Evolutionary conservation across 345 rosid genomes (phyloP).

Genomic region (Salix udensis): DNA sequence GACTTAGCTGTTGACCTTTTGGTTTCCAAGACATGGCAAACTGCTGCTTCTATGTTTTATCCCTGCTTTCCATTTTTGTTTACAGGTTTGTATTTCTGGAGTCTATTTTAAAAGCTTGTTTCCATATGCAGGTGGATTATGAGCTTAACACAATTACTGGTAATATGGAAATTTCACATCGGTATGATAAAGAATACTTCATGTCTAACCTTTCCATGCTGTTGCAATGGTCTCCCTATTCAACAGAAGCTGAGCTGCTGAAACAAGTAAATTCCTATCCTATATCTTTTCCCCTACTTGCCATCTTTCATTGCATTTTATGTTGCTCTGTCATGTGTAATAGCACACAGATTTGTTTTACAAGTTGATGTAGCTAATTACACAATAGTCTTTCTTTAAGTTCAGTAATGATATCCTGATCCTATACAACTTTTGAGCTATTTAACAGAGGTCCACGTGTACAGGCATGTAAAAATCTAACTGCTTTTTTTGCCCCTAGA

Average conservation of each 20-base stretch:
- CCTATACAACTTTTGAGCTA: too few relatives aligned
- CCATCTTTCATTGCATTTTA: slow-evolving; percentile 6
- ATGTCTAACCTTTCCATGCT: slow-evolving; percentile 62
- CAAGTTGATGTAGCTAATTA: too few relatives aligned
- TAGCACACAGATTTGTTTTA: too few relatives aligned
- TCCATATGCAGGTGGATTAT: slow-evolving; percentile 65
- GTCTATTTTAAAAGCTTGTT: slow-evolving; percentile 3
- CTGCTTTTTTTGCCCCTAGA: too few relatives aligned
- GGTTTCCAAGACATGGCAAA: neutral
- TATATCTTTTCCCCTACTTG: neutral
- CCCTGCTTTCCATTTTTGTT: neutral
- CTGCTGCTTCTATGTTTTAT: neutral
- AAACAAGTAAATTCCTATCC: slow-evolving; percentile 52
- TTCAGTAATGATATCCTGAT: too few relatives aligned
- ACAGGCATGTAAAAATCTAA: too few relatives aligned
- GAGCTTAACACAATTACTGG: slow-evolving; percentile 42
- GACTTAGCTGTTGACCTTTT: neutral
- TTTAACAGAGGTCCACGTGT: too few relatives aligned
- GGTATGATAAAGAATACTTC: slow-evolving; percentile 52
- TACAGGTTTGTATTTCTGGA: neutral
- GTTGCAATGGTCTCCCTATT: slow-evolving; percentile 85
- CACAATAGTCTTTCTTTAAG: too few relatives aligned
- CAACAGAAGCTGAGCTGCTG: slow-evolving; percentile 80
- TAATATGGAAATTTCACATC: slow-evolving; percentile 34
- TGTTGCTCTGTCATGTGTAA: neutral